Evolutionary conservation across 139 green algal genomes (phyloP).

Genomic region (Marvania coccoides): DNA sequence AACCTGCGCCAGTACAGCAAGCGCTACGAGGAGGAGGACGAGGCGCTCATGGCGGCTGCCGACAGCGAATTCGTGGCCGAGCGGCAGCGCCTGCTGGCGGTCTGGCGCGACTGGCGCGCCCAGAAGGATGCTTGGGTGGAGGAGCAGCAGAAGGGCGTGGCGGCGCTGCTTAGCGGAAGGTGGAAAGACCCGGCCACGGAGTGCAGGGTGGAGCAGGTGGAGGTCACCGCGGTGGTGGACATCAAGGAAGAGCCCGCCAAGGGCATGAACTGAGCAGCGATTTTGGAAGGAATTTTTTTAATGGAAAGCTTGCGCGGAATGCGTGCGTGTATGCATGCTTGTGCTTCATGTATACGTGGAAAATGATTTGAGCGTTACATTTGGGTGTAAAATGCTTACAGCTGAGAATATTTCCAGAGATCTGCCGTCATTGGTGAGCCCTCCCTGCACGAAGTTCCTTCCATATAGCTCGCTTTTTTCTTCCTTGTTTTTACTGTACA

Average conservation of each 20-base stretch:
- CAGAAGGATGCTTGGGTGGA: constrained; percentile 16
- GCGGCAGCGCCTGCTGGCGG: constrained; percentile 53
- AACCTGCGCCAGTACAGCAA: constrained; percentile 91
- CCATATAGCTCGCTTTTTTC: too few relatives aligned
- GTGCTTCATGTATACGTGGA: too few relatives aligned
- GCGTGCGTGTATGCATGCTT: too few relatives aligned
- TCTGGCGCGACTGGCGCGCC: constrained; percentile 56
- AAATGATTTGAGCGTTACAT: too few relatives aligned
- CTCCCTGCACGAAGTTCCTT: too few relatives aligned
- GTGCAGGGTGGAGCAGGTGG: constrained; percentile 49
- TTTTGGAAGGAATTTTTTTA: too few relatives aligned
- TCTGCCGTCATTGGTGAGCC: too few relatives aligned
- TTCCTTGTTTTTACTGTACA: too few relatives aligned
- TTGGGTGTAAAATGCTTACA: too few relatives aligned
- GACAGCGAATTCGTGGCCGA: constrained; percentile 72
- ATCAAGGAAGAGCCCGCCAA: constrained; percentile 59
- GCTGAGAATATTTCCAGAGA: too few relatives aligned
- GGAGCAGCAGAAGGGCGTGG: neutral
- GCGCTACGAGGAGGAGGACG: constrained; percentile 90
- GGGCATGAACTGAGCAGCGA: neutral
- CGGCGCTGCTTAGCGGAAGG: constrained; percentile 35
- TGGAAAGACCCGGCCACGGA: constrained; percentile 5
- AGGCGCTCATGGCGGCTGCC: constrained; percentile 64
- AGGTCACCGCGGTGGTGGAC: constrained; percentile 65
- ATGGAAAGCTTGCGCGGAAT: too few relatives aligned